These are phyloP conservation scores for Thalia dealbata DNA, from an alignment of 176 grass and related monocot genomes.

Conservation along the genomic window DNA sequence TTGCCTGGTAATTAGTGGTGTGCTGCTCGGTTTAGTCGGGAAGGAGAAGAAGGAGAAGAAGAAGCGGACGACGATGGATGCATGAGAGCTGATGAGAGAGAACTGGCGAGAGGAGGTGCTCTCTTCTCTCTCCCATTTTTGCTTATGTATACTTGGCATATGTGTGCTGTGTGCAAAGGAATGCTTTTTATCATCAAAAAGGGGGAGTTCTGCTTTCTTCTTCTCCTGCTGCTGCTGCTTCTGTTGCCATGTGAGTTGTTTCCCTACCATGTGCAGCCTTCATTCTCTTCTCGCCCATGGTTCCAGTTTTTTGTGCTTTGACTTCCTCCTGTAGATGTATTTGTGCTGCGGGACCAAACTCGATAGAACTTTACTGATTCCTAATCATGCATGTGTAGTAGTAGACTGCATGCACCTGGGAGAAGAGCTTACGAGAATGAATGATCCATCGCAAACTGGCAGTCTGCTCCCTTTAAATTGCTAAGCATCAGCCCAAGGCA, in stretches of 20 bases:
- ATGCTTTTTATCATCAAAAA: background rate
- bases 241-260: constrained; percentile 1
- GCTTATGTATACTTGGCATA: background rate
- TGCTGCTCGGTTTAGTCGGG: background rate
- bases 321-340: background rate
- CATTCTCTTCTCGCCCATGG: background rate
- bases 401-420: no score
- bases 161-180: background rate
- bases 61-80: no score
- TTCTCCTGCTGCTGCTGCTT: background rate
- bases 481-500: no score
- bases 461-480: no score
- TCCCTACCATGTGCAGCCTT: background rate
- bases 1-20: background rate
- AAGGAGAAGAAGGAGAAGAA: background rate
- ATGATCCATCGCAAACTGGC: no score
- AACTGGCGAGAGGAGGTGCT: no score
- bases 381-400: no score
- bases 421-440: no score
- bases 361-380: no score
- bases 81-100: no score
- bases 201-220: background rate
- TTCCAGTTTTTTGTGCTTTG: background rate
- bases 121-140: background rate
- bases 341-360: no score